Percentiles rank a stretch among this genome's conserved stretches.
Evolutionary conservation across 768 basidiomycete species (phyloP).

Genomic region (Termitomyces heimii): DNA sequence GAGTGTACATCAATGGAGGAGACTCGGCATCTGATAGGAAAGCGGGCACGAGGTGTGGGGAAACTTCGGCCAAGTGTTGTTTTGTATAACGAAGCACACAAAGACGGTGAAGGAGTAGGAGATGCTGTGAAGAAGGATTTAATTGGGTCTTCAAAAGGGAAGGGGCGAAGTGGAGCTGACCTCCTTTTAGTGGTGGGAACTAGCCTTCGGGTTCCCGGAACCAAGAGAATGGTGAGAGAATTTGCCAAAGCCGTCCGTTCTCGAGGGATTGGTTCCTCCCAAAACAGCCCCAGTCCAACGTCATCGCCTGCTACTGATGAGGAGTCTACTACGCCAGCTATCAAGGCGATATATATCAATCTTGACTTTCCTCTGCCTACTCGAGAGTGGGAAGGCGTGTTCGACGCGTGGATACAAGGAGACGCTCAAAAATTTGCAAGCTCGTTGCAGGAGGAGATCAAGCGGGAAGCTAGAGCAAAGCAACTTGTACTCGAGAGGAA

Average conservation of each 20-base stretch:
- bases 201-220: constrained; percentile 83
- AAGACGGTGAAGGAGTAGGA: constrained; percentile 83
- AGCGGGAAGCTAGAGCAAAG: constrained; percentile 47
- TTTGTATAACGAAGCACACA: constrained; percentile 85
- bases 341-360: constrained; percentile 78
- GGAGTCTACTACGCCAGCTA: constrained; percentile 42
- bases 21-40: constrained; percentile 67
- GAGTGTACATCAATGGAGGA: constrained; percentile 67
- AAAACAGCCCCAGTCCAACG: constrained; percentile 33
- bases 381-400: constrained; percentile 85
- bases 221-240: constrained; percentile 87
- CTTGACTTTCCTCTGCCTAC: constrained; percentile 81
- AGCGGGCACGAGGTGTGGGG: constrained; percentile 76
- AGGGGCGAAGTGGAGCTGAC: constrained; percentile 71
- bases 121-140: constrained; percentile 79
- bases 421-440: constrained; percentile 79
- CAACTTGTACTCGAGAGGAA: constrained; percentile 51
- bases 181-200: constrained; percentile 87
- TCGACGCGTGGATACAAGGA: constrained; percentile 86
- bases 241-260: constrained; percentile 73
- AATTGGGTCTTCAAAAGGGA: constrained; percentile 61
- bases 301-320: constrained; percentile 44
- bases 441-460: constrained; percentile 51
- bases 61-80: constrained; percentile 83
- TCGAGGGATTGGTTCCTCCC: constrained; percentile 32